Evolutionary conservation across 768 basidiomycete species (phyloP).

Genomic region (Serpula lacrymans): DNA sequence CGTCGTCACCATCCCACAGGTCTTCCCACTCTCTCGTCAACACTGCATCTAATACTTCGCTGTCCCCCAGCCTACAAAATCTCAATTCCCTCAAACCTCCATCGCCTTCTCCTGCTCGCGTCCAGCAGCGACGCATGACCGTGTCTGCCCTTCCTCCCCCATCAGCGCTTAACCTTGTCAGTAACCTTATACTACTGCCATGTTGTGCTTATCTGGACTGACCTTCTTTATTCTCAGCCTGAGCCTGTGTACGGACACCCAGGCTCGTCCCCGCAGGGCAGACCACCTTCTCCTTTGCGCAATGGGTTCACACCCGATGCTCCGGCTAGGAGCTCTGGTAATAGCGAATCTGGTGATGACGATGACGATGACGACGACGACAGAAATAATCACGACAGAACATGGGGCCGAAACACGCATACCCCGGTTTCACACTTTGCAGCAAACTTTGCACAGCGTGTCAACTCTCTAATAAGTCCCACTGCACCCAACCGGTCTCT

Average conservation of each 20-base stretch:
- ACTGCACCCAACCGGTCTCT: slow-evolving; percentile 42
- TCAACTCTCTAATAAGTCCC: slow-evolving; percentile 63
- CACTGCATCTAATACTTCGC: slow-evolving; percentile 29
- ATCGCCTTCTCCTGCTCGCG: slow-evolving; percentile 16
- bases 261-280: slow-evolving; percentile 27
- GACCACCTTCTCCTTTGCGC: slow-evolving; percentile 72
- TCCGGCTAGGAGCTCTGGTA: slow-evolving; percentile 47
- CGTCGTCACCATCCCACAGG: slow-evolving; percentile 24
- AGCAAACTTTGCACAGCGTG: slow-evolving; percentile 68
- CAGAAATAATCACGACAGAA: slow-evolving; percentile 24
- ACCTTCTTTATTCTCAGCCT: slow-evolving; percentile 28
- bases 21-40: slow-evolving; percentile 21
- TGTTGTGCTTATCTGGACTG: slow-evolving; percentile 1
- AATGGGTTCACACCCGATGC: slow-evolving; percentile 56
- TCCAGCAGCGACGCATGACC: slow-evolving; percentile 36
- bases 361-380: slow-evolving; percentile 38
- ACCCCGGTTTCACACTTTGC: slow-evolving; percentile 70
- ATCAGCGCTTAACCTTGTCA: slow-evolving; percentile 40
- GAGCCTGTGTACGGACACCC: slow-evolving; percentile 41
- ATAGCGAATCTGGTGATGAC: slow-evolving; percentile 43
- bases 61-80: slow-evolving; percentile 29
- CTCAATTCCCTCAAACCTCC: slow-evolving; percentile 30
- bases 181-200: slow-evolving; percentile 9
- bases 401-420: slow-evolving; percentile 35
- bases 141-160: slow-evolving; percentile 35